Percentiles rank a stretch among this genome's conserved stretches.
Evolutionary conservation across 2,329 filamentous ascomycete species (phyloP).

Genomic region (Byssochlamys sp.): DNA sequence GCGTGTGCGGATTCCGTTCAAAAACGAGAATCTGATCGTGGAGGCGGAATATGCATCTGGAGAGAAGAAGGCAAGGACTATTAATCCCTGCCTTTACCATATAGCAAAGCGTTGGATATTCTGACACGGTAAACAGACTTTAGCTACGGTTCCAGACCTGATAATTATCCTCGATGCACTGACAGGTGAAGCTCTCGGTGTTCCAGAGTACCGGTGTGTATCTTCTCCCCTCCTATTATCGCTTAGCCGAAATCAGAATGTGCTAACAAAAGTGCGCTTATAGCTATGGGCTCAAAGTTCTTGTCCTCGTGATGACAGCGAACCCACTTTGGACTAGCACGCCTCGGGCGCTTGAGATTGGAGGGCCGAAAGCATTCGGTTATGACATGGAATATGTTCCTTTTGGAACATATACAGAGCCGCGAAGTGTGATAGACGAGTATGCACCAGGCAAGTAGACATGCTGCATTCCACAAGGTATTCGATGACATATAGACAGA

Average conservation of each 20-base stretch:
- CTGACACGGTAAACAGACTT: conserved; percentile 16
- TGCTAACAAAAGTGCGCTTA: conserved; percentile 41
- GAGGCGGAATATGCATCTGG: conserved; percentile 9
- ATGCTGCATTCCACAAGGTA: background rate
- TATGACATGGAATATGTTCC: conserved; percentile 14
- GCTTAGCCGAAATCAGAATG: conserved; percentile 40
- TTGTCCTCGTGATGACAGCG: conserved; percentile 42
- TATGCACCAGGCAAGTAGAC: background rate
- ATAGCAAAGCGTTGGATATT: no score
- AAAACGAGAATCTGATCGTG: conserved; percentile 20
- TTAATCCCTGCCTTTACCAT: background rate
- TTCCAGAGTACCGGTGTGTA: conserved; percentile 41
- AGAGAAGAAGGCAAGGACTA: conserved; percentile 2
- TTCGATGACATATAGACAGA: background rate
- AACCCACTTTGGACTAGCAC: conserved; percentile 42
- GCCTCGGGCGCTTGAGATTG: conserved; percentile 29
- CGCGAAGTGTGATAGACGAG: conserved; percentile 6
- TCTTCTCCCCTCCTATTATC: conserved; percentile 32
- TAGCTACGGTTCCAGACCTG: conserved; percentile 50
- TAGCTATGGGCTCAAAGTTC: conserved; percentile 43
- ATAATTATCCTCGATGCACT: conserved; percentile 48
- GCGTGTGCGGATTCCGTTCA: conserved; percentile 15
- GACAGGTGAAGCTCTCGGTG: conserved; percentile 48
- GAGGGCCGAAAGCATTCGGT: conserved; percentile 34
- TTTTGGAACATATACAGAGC: conserved; percentile 3